Conservation (phyloP, 257 asterid genomes). For the Solanum paucissectum region DNA sequence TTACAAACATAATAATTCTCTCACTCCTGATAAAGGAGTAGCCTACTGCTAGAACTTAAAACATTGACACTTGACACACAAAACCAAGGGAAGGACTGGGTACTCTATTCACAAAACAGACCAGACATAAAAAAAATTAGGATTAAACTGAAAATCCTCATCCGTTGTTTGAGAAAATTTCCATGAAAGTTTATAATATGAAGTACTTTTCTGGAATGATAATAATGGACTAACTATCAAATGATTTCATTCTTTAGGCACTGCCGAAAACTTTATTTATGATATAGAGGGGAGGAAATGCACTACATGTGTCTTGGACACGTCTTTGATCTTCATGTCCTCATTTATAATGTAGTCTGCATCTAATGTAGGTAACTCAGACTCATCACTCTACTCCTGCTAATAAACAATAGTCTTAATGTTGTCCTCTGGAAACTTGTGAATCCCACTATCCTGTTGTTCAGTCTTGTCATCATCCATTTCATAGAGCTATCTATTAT, state of each 20-base stretch:
- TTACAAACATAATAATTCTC: slow-evolving; percentile 24
- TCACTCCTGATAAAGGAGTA: slow-evolving; percentile 16
- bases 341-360: background rate
- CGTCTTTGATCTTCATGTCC: background rate
- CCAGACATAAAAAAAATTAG: background rate
- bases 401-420: background rate
- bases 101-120: slow-evolving; percentile 9
- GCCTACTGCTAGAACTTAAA: slow-evolving; percentile 23
- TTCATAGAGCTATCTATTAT: background rate
- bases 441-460: background rate
- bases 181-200: too few species aligned
- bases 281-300: background rate
- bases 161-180: background rate
- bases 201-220: background rate
- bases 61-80: slow-evolving; percentile 6
- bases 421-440: background rate
- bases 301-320: background rate
- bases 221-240: background rate
- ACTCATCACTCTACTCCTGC: background rate
- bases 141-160: background rate
- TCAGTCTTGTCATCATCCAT: background rate
- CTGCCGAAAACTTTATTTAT: background rate
- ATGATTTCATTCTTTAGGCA: background rate
- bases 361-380: background rate
- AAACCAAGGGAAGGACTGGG: background rate